phyloP scores from a whole-genome alignment of 2,329 filamentous ascomycete genomes.

The Shiraia sp. region DNA sequence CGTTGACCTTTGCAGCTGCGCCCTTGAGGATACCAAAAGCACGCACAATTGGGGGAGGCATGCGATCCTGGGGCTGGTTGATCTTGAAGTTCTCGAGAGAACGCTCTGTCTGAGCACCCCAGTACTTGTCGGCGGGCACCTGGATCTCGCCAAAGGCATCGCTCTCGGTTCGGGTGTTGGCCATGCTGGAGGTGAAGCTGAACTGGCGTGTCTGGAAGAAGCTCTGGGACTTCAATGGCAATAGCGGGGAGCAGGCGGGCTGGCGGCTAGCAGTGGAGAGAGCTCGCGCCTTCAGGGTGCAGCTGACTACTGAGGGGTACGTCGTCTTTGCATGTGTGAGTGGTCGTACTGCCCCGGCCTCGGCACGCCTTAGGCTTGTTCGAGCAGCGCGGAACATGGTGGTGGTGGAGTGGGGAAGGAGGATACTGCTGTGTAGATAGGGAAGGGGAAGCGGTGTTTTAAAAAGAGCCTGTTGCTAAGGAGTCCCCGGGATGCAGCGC shows the following conservation, averaged over 20 bases:
- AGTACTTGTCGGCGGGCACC: conserved; percentile 92
- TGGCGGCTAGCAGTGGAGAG: conserved; percentile 33
- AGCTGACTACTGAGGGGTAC: conserved; percentile 33
- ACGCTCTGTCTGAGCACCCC: conserved; percentile 96
- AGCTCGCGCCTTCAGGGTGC: conserved; percentile 24
- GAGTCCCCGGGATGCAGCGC: too few relatives aligned
- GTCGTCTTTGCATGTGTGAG: conserved; percentile 40
- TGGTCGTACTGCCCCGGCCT: conserved; percentile 37
- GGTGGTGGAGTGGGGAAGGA: conserved; percentile 3
- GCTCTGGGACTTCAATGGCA: conserved; percentile 17
- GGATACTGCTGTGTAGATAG: too few relatives aligned
- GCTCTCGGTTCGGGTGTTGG: conserved; percentile 76
- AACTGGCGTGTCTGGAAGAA: conserved; percentile 35
- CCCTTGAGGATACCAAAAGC: conserved; percentile 98
- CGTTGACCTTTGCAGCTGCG: conserved; percentile 92
- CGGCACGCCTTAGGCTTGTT: conserved; percentile 39
- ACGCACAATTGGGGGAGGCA: conserved; percentile 88
- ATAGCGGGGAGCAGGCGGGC: conserved; percentile 17
- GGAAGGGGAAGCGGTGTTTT: too few relatives aligned
- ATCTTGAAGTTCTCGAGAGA: conserved; percentile 98
- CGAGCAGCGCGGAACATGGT: conserved; percentile 42
- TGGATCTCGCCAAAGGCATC: conserved; percentile 98
- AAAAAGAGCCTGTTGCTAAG: too few relatives aligned
- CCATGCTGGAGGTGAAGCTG: conserved; percentile 40
- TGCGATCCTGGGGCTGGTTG: conserved; percentile 98